A percentile compares a stretch with the other conserved stretches of the same genome.
Evolutionary conservation across 352 stramenopile species (phyloP).

Genomic region (Pythium dissotocum): DNA sequence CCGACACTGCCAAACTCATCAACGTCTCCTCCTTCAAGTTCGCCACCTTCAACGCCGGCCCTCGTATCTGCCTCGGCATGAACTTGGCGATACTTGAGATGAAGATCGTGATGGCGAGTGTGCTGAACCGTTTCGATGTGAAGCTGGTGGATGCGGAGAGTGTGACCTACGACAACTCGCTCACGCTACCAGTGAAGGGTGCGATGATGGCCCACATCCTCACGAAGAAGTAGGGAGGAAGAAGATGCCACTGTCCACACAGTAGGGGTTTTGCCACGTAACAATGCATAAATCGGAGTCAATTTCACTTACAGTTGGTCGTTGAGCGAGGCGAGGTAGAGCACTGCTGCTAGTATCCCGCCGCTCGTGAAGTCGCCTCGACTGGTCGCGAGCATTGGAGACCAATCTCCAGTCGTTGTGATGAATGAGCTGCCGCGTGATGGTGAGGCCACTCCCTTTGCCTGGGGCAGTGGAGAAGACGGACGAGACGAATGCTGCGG

Average conservation of each 20-base stretch:
- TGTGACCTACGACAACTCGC: not conserved
- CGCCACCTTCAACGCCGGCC: conserved; percentile 62
- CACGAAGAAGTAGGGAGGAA: not conserved
- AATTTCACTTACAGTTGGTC: not conserved
- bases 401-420: not conserved
- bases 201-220: not conserved
- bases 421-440: not conserved
- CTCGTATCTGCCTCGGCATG: conserved; percentile 58
- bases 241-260: not conserved
- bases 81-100: conserved; percentile 69
- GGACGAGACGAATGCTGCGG: conserved; percentile 27
- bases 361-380: conserved; percentile 47
- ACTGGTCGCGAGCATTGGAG: conserved; percentile 20
- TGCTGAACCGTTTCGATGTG: not conserved
- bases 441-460: not conserved
- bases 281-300: not conserved
- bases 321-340: conserved; percentile 35
- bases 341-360: conserved; percentile 41
- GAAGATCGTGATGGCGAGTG: conserved; percentile 49
- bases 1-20: conserved; percentile 32
- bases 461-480: not conserved
- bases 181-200: not conserved
- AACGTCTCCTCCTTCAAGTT: conserved; percentile 66
- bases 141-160: not conserved
- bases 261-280: too few species aligned